Conservation (phyloP, 345 rosid species). For the Toxicodendron radicans region DNA sequence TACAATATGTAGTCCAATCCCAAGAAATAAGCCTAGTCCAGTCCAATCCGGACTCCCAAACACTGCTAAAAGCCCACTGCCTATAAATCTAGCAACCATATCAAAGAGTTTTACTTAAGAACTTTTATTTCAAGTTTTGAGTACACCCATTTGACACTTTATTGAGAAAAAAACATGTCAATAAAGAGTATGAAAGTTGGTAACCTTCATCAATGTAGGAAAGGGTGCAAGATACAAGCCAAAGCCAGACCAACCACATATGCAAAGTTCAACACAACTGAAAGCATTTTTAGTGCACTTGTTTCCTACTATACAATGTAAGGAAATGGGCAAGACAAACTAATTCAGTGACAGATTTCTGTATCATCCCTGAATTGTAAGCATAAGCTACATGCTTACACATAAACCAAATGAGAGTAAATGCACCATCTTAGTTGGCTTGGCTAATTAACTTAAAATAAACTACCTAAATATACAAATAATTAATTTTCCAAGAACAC, state of each 20-base stretch:
- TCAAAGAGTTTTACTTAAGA: not conserved
- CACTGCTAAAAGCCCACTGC: not conserved
- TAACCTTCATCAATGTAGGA: not conserved
- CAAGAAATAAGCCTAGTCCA: too few relatives aligned
- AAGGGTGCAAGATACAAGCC: not conserved
- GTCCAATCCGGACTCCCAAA: too few relatives aligned
- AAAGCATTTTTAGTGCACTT: not conserved
- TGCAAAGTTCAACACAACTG: not conserved
- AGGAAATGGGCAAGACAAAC: not conserved
- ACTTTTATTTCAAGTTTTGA: not conserved
- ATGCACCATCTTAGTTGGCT: not conserved
- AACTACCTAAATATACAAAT: not conserved
- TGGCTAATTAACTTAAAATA: not conserved
- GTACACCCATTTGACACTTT: not conserved
- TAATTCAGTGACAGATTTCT: not conserved
- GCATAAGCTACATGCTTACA: not conserved
- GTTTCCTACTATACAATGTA: not conserved
- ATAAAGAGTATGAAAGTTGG: not conserved
- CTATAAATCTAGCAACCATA: not conserved
- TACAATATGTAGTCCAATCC: too few relatives aligned
- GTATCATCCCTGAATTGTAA: not conserved
- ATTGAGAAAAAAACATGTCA: not conserved
- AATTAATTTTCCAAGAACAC: not conserved
- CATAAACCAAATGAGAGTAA: not conserved
- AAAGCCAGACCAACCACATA: not conserved